Evolutionary conservation across 2,329 filamentous ascomycete species (phyloP).

Genomic region (Didymella arachidicola): DNA sequence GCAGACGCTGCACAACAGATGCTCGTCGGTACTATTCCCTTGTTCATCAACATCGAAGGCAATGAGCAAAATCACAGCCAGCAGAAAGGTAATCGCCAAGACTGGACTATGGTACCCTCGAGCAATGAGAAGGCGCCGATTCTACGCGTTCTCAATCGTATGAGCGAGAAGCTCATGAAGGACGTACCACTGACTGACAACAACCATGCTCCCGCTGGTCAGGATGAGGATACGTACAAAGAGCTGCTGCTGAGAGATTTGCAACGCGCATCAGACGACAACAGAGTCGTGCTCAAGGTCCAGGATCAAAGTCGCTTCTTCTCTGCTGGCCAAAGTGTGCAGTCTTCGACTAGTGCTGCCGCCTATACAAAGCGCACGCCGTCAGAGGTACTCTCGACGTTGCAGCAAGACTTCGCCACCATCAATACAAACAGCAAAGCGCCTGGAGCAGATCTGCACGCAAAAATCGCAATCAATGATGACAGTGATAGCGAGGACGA

Average conservation of each 20-base stretch:
- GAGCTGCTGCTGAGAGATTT: conserved; percentile 82
- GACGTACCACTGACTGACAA: conserved; percentile 81
- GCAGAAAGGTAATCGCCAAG: conserved; percentile 83
- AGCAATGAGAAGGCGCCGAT: conserved; percentile 82
- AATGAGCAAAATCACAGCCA: conserved; percentile 96
- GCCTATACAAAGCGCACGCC: conserved; percentile 76
- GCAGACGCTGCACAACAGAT: conserved; percentile 54
- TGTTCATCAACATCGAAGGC: conserved; percentile 89
- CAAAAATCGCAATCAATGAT: conserved; percentile 72
- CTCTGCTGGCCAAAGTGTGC: conserved; percentile 58
- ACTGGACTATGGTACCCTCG: conserved; percentile 85
- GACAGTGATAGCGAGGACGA: conserved; percentile 66
- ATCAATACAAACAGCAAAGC: conserved; percentile 43
- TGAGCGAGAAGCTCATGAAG: conserved; percentile 93
- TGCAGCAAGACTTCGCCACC: conserved; percentile 69
- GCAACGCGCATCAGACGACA: conserved; percentile 74
- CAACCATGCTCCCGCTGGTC: conserved; percentile 69
- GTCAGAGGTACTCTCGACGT: conserved; percentile 68
- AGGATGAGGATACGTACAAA: conserved; percentile 76
- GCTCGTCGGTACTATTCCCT: conserved; percentile 73
- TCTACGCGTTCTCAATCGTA: conserved; percentile 83
- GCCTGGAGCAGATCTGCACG: conserved; percentile 63
- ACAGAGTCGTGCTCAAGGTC: conserved; percentile 83
- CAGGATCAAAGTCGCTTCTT: conserved; percentile 88
- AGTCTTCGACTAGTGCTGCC: conserved; percentile 58